Evolutionary conservation across 2,329 filamentous ascomycete species (phyloP).

Genomic region (Aspergillus floridensis): DNA sequence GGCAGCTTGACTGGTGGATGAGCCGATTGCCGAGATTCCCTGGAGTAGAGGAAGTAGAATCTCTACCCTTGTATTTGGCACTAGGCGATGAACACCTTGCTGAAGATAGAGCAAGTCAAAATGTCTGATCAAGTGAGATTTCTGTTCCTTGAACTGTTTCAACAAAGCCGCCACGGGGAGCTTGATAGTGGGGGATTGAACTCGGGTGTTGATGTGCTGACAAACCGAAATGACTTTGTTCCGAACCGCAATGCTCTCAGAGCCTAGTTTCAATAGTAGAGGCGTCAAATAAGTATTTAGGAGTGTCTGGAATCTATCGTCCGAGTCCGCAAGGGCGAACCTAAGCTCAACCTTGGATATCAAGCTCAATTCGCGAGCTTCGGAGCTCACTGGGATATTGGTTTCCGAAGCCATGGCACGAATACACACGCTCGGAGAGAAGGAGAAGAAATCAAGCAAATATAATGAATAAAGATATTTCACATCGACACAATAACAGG

Average conservation of each 20-base stretch:
- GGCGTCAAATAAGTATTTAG: slow-evolving; percentile 77
- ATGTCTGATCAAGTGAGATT: slow-evolving; percentile 73
- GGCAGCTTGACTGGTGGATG: slow-evolving; percentile 55
- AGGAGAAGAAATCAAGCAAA: background rate
- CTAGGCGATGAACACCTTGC: slow-evolving; percentile 68
- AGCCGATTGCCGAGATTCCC: slow-evolving; percentile 61
- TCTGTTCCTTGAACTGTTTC: slow-evolving; percentile 81
- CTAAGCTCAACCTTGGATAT: slow-evolving; percentile 82
- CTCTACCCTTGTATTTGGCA: slow-evolving; percentile 62
- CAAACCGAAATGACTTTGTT: slow-evolving; percentile 73
- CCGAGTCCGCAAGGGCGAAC: slow-evolving; percentile 78
- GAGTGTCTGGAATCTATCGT: slow-evolving; percentile 75
- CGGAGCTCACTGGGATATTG: slow-evolving; percentile 31
- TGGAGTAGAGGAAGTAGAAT: slow-evolving; percentile 69
- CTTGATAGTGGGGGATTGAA: slow-evolving; percentile 63
- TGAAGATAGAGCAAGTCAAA: slow-evolving; percentile 88
- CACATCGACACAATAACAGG: too few relatives aligned
- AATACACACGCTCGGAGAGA: background rate
- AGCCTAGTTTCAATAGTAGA: slow-evolving; percentile 80
- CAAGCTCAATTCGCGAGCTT: slow-evolving; percentile 71
- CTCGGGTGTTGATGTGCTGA: slow-evolving; percentile 67
- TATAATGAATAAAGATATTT: background rate
- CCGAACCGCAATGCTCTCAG: slow-evolving; percentile 74
- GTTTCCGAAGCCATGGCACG: slow-evolving; percentile 32
- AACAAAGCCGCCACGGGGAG: slow-evolving; percentile 81